Evolutionary conservation across 768 basidiomycete species (phyloP).

Genomic region (Fibroporia radiculosa): DNA sequence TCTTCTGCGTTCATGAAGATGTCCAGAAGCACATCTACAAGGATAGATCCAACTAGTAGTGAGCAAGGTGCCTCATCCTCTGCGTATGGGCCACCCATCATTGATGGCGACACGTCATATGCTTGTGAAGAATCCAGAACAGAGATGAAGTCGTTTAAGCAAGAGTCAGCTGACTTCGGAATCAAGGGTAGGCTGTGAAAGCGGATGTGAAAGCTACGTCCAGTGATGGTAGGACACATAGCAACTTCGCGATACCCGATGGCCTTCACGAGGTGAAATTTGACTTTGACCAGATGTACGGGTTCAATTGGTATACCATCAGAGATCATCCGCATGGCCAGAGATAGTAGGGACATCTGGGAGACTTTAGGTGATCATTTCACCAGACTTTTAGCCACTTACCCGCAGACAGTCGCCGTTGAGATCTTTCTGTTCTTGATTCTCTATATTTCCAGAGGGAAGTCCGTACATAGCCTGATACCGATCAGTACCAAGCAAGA

Average conservation of each 20-base stretch:
- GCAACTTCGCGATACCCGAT: conserved; percentile 50
- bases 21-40: conserved; percentile 52
- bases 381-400: no score
- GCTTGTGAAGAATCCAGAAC: conserved; percentile 53
- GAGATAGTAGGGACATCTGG: conserved; percentile 47
- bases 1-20: conserved; percentile 41
- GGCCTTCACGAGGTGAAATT: conserved; percentile 37
- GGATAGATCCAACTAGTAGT: conserved; percentile 52
- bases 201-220: conserved; percentile 44
- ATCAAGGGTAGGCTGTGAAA: conserved; percentile 42
- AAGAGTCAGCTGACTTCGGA: conserved; percentile 39
- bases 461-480: conserved; percentile 39
- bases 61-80: conserved; percentile 35
- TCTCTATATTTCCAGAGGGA: conserved; percentile 22
- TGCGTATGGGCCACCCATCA: conserved; percentile 30
- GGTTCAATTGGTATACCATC: conserved; percentile 51
- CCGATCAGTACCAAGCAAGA: neutral
- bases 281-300: conserved; percentile 50
- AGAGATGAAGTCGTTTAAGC: conserved; percentile 48
- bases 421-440: conserved; percentile 38
- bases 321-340: conserved; percentile 60
- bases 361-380: neutral
- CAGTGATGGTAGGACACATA: conserved; percentile 36
- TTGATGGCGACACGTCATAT: conserved; percentile 39
- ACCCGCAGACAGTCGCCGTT: conserved; percentile 27